Evolutionary conservation across 495 filamentous ascomycete genomes (phyloP).

Genomic region (Penicillium bialowiezense): DNA sequence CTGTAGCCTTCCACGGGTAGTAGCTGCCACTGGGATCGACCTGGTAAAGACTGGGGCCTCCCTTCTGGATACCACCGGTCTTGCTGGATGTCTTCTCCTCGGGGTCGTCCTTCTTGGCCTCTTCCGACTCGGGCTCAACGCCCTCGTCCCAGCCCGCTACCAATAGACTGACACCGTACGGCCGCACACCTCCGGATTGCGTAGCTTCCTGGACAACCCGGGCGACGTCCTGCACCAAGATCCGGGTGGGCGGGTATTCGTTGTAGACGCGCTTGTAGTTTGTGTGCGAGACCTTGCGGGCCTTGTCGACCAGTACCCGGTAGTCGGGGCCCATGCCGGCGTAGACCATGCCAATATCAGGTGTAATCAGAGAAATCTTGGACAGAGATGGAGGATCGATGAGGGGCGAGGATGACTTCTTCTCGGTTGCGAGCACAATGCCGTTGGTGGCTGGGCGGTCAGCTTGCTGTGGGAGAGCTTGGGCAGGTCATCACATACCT

Average conservation of each 20-base stretch:
- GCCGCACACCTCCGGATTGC: constrained; percentile 93
- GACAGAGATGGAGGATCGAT: constrained; percentile 91
- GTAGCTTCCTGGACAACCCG: constrained; percentile 98
- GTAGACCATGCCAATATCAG: constrained; percentile 99
- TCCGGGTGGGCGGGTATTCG: constrained; percentile 97
- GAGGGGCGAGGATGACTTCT: constrained; percentile 96
- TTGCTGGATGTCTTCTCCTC: constrained; percentile 69
- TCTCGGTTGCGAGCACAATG: constrained; percentile 98
- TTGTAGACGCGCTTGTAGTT: constrained; percentile 99
- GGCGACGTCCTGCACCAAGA: constrained; percentile 97
- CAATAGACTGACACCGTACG: constrained; percentile 94
- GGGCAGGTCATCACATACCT: constrained; percentile 51
- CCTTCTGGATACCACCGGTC: constrained; percentile 93
- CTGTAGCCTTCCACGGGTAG: constrained; percentile 99
- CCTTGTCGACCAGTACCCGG: constrained; percentile 93
- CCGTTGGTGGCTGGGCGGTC: constrained; percentile 79
- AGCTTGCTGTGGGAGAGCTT: constrained; percentile 6
- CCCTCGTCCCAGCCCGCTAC: constrained; percentile 99
- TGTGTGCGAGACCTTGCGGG: constrained; percentile 97
- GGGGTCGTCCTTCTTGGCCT: constrained; percentile 44
- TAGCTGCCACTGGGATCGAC: constrained; percentile 96
- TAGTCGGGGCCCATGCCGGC: constrained; percentile 99
- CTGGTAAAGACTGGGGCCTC: constrained; percentile 95
- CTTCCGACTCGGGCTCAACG: constrained; percentile 71
- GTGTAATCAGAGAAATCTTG: constrained; percentile 96